phyloP scores from a whole-genome alignment of 2,329 filamentous ascomycete genomes.

The Sporothrix variecibatus region DNA sequence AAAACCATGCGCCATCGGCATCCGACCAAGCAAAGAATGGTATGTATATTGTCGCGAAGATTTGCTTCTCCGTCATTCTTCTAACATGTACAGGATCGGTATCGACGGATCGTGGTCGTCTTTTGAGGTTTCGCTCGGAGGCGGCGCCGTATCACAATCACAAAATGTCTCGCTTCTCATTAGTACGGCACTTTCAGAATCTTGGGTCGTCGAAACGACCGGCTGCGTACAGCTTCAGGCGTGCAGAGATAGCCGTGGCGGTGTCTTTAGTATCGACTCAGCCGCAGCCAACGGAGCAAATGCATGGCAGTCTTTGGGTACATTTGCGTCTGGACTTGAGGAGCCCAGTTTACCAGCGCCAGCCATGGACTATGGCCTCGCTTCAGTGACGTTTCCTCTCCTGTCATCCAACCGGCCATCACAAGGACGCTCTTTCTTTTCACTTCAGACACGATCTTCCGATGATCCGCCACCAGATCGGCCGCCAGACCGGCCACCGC shows the following conservation, averaged over 20 bases:
- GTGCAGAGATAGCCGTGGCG: constrained; percentile 61
- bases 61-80: not conserved
- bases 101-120: constrained; percentile 73
- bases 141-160: constrained; percentile 33
- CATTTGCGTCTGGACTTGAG: constrained; percentile 61
- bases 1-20: not conserved
- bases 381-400: constrained; percentile 35
- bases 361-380: constrained; percentile 66
- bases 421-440: constrained; percentile 36
- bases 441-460: constrained; percentile 35
- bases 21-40: not conserved
- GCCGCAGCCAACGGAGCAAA: constrained; percentile 44
- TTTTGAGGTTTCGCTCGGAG: constrained; percentile 60
- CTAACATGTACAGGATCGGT: constrained; percentile 52
- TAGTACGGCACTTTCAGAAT: constrained; percentile 70
- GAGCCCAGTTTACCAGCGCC: constrained; percentile 54
- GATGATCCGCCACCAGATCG: constrained; percentile 36
- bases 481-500: not conserved
- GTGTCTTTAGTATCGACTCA: constrained; percentile 54
- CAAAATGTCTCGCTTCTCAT: constrained; percentile 56
- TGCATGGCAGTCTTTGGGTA: constrained; percentile 60
- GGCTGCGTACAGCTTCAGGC: constrained; percentile 65
- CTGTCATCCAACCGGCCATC: not conserved
- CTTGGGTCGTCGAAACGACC: constrained; percentile 65
- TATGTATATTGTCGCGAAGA: not conserved